Base-by-base conservation (phyloP, 1,284 basidiomycete species). In the Trichosporon faecale region DNA sequence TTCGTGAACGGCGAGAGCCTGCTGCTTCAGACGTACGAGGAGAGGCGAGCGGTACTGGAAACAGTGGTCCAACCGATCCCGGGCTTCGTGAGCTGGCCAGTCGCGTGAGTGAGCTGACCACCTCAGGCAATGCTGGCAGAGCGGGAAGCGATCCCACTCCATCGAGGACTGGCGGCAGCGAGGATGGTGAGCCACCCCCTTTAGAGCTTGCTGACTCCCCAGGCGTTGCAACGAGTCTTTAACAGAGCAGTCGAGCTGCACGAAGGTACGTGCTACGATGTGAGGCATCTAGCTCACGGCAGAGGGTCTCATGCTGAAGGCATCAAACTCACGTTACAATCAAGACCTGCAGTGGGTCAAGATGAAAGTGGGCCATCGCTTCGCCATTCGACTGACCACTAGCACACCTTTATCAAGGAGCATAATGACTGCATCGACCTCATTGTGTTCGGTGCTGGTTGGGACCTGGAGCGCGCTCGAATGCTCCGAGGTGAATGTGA, bases 381-480 rank as follows among this genome's bases (percentile, higher is more conserved):
- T 35, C 33, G 27, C 14, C 18, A 33, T 1, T 31, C 6, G 18
- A 23, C 18, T 61, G 29, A 61, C 11, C 16, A 21, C n/a, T 12
- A 61, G 57, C 57, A 61, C 29, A n/a, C 57, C 27, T 61, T 61
- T 18, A 61, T 61, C 27, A 61, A 61, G 21, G 27, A 61, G 1
- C 86, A 91, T 60, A 92, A 93, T n/a, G 94, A 96, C 79, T 87
- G 88, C 12, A 77, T 94, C 14, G 92, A 95, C 79, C 85, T 95
- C 65, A 88, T 89, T 0, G 78, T 94, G 23, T 79, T 95, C 27
- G 94, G 88, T 0, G 92, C 89, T 14, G 85, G 87, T 0, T 94
- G 92, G 91, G 90, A 92, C 71, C 89, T 89, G 75, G 87, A 91
- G 44, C 86, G 94, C 9, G 94, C 87, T 3, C 84, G 91, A 63